Evolutionary conservation across 1,139 yeast genomes (phyloP).

Genomic region (Groenewaldozyma sp.): DNA sequence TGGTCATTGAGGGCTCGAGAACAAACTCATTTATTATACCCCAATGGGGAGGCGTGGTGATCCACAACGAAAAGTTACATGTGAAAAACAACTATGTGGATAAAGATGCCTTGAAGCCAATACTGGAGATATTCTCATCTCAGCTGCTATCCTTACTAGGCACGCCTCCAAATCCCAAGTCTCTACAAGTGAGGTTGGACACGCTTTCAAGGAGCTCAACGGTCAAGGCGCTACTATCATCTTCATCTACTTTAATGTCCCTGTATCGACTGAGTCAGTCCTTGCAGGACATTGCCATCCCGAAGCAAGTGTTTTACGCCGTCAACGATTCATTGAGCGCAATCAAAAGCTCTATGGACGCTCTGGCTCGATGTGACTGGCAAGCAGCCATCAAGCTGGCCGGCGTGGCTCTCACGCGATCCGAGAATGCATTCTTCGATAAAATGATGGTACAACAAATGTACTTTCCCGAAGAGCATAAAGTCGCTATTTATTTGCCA

Average conservation of each 20-base stretch:
- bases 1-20: slow-evolving; percentile 35
- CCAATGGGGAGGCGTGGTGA: slow-evolving; percentile 70
- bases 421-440: slow-evolving; percentile 81
- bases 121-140: slow-evolving; percentile 61
- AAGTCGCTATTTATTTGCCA: slow-evolving; percentile 86
- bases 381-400: slow-evolving; percentile 44
- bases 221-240: slow-evolving; percentile 41
- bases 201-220: slow-evolving; percentile 51
- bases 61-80: slow-evolving; percentile 22
- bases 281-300: slow-evolving; percentile 74
- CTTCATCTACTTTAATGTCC: slow-evolving; percentile 57
- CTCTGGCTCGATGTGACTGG: slow-evolving; percentile 31
- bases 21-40: slow-evolving; percentile 73
- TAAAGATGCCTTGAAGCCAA: slow-evolving; percentile 43
- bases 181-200: slow-evolving; percentile 57
- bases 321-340: slow-evolving; percentile 37
- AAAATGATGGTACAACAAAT: slow-evolving; percentile 93
- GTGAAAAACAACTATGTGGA: slow-evolving; percentile 25
- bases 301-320: slow-evolving; percentile 47
- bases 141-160: slow-evolving; percentile 72
- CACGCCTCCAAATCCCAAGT: slow-evolving; percentile 45
- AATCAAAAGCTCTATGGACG: slow-evolving; percentile 31
- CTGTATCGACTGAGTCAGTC: slow-evolving; percentile 58
- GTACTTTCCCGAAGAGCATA: slow-evolving; percentile 91
- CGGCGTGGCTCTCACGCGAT: slow-evolving; percentile 43